Evolutionary conservation across 495 filamentous ascomycete genomes (phyloP).

Genomic region (Penicillium goetzii): DNA sequence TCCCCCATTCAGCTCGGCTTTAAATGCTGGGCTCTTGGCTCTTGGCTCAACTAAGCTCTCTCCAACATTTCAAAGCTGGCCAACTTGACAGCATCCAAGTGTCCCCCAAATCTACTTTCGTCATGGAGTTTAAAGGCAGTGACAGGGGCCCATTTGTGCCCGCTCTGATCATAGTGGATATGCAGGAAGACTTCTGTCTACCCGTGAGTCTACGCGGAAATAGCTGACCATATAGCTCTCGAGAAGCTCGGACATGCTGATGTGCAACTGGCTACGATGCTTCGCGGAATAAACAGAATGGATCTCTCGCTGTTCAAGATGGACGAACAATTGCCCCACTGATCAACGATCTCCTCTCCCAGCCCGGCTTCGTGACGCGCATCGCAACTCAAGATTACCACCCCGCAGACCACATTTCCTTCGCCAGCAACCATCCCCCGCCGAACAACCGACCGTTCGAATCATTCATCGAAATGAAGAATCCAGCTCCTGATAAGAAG

Average conservation of each 20-base stretch:
- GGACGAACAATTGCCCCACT: slow-evolving; percentile 69
- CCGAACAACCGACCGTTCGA: slow-evolving; percentile 69
- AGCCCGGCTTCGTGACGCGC: slow-evolving; percentile 69
- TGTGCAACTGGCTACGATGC: slow-evolving; percentile 11
- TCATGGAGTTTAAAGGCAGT: slow-evolving; percentile 16
- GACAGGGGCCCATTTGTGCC: slow-evolving; percentile 21
- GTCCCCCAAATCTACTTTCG: neutral
- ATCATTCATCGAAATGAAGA: slow-evolving; percentile 63
- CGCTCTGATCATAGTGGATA: slow-evolving; percentile 77
- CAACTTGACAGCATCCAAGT: neutral
- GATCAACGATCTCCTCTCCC: slow-evolving; percentile 75
- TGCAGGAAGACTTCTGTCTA: slow-evolving; percentile 97
- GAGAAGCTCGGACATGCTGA: slow-evolving; percentile 19
- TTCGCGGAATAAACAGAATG: slow-evolving; percentile 57
- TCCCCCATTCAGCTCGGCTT: neutral
- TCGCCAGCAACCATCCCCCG: slow-evolving; percentile 74
- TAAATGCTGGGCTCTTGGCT: neutral
- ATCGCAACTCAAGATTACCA: slow-evolving; percentile 92
- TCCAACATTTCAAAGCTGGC: neutral
- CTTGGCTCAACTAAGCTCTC: neutral
- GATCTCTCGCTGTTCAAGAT: slow-evolving; percentile 74
- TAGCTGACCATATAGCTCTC: slow-evolving; percentile 11
- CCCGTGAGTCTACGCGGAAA: slow-evolving; percentile 58
- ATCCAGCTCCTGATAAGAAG: slow-evolving; percentile 63
- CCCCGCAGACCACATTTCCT: slow-evolving; percentile 83